Base-by-base conservation (phyloP, 176 grass and related monocot species). In the Tuctoria greenei region DNA sequence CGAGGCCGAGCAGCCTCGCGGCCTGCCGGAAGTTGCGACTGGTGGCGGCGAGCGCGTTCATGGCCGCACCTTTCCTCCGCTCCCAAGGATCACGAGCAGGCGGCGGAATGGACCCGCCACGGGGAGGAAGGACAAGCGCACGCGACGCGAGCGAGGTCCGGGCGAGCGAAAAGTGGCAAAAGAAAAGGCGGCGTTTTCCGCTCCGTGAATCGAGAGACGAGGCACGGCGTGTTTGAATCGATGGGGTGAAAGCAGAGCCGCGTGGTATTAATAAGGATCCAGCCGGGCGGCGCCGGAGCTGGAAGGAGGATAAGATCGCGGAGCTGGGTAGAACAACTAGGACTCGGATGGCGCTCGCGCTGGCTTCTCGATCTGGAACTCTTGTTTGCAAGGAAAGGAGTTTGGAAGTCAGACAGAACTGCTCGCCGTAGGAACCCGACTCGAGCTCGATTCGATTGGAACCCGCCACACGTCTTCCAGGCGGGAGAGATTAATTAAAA, bases 11-110 rank as follows among this genome's bases (percentile, higher is more conserved):
- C 52, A 95, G 79, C 86, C 58, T 86, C 1, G 88, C 71, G 42
- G 92, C 92, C 70, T 88, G 79, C 47, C 92, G 82, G 82, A 95
- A 91, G 82, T 95, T 95, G 51, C 92, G 92, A 82, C 79, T 91
- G 75, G 92, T 95, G 68, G 92, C 92, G 42, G 88, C 92, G 73
- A 95, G 88, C 67, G 92, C 92, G 81, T 95, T 95, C 92, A 95
- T 95, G 76, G 59, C 71, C 49, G 61, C 28, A 21, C 31, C 43
- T 45, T 45, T 45, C 7, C 64, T 43, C 8, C 17, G 2, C 11
- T 15, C 61, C 49, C 23, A 64, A 73, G 27, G 60, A 44, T 79
- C 41, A 44, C 55, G 69, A 64, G 27, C 55, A 7, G 42, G 47
- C 39, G 40, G 34, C 16, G 42, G 41, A 68, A 72, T 35, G 15